phyloP scores from a whole-genome alignment of 2,329 filamentous ascomycete species.

The Zopfia rhizophila region DNA sequence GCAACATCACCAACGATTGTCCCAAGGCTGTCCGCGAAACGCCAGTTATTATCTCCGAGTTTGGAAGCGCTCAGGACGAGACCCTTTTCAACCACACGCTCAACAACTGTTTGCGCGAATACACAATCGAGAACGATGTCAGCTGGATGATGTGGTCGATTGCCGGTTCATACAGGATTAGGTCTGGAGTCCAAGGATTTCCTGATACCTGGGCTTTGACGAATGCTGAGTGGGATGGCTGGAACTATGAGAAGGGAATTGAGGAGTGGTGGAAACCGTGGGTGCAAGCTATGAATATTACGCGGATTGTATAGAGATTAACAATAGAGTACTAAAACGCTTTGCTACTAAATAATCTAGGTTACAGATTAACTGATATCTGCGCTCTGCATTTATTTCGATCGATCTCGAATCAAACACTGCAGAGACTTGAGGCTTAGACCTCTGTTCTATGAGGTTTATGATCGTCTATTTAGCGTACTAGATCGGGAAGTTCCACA shows the following conservation, averaged over 20 bases:
- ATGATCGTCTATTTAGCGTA: too few relatives aligned
- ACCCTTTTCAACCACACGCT: constrained; percentile 58
- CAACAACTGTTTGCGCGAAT: constrained; percentile 59
- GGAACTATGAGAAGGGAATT: constrained; percentile 58
- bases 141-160: constrained; percentile 64
- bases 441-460: too few relatives aligned
- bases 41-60: constrained; percentile 51
- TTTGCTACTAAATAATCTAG: too few relatives aligned
- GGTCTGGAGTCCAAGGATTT: constrained; percentile 58
- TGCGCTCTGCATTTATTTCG: too few relatives aligned
- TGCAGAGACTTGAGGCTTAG: too few relatives aligned
- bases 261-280: constrained; percentile 64
- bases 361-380: too few relatives aligned
- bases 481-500: too few relatives aligned
- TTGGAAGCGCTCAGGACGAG: constrained; percentile 50
- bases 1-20: constrained; percentile 49
- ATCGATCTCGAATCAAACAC: too few relatives aligned
- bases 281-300: constrained; percentile 55
- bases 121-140: constrained; percentile 57
- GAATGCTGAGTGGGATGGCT: constrained; percentile 59
- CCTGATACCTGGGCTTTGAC: constrained; percentile 62
- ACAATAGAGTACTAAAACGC: too few relatives aligned
- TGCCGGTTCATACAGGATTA: constrained; percentile 60
- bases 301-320: constrained; percentile 22
- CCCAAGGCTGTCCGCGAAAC: constrained; percentile 46